Conservation (phyloP, 2,329 filamentous ascomycete species). For the Fusarium transvaalense region DNA sequence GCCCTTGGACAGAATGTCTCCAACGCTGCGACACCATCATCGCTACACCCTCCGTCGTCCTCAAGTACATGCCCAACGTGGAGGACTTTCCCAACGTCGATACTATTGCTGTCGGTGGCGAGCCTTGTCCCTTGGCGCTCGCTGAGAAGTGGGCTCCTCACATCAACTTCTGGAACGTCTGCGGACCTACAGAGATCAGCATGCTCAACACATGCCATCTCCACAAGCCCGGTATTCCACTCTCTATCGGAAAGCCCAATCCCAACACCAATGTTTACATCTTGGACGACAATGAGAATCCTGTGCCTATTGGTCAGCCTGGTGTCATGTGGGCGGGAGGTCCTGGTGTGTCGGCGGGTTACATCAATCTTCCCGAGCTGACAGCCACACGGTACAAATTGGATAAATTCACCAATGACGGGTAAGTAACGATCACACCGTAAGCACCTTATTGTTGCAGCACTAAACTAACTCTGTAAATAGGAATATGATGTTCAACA, state of each 20-base stretch:
- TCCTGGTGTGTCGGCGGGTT: conserved; percentile 25
- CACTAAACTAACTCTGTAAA: neutral
- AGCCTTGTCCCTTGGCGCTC: conserved; percentile 30
- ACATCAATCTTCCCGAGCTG: conserved; percentile 19
- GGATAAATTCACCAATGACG: conserved; percentile 44
- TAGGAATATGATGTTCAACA: conserved; percentile 53
- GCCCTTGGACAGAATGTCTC: conserved; percentile 34
- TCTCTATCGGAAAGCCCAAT: conserved; percentile 49
- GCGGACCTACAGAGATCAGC: conserved; percentile 36
- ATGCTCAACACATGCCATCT: conserved; percentile 37
- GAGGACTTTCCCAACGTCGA: conserved; percentile 29
- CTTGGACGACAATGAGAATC: conserved; percentile 60
- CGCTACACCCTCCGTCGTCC: conserved; percentile 33
- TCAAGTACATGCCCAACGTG: conserved; percentile 32
- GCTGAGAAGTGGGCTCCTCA: conserved; percentile 37
- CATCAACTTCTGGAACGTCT: conserved; percentile 37
- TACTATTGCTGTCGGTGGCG: conserved; percentile 32
- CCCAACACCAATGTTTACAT: conserved; percentile 68
- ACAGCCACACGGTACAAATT: conserved; percentile 25
- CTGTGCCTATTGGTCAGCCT: conserved; percentile 60
- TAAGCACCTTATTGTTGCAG: accelerated
- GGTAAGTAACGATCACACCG: neutral
- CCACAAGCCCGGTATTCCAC: conserved; percentile 14
- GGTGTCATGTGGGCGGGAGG: conserved; percentile 67
- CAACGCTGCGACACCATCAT: conserved; percentile 32